Conservation (phyloP, 257 asterid genomes). For the Schizonepeta tenuifolia region DNA sequence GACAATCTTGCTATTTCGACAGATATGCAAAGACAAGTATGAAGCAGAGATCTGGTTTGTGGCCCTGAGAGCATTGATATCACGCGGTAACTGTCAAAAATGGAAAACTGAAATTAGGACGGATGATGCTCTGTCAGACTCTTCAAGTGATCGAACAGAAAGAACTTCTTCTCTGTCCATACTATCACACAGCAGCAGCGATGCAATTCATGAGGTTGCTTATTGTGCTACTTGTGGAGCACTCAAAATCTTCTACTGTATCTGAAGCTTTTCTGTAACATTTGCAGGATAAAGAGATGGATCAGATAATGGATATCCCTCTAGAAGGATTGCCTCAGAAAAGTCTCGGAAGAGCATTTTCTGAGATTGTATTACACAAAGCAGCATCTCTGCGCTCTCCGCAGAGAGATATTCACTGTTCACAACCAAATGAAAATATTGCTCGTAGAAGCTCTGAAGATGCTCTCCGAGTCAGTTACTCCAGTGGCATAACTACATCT, state of each 20-base stretch:
- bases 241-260: constrained; percentile 13
- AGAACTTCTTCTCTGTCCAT: constrained; percentile 48
- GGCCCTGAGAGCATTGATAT: constrained; percentile 60
- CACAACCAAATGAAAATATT: constrained; percentile 42
- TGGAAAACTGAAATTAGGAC: constrained; percentile 51
- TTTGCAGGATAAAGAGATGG: constrained; percentile 48
- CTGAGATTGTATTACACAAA: constrained; percentile 51
- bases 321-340: constrained; percentile 50
- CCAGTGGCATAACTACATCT: constrained; percentile 60
- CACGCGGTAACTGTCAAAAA: constrained; percentile 48
- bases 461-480: constrained; percentile 50
- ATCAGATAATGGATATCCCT: constrained; percentile 36
- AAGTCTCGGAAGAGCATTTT: constrained; percentile 62
- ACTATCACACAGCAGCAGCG: constrained; percentile 46
- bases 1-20: constrained; percentile 35
- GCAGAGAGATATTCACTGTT: constrained; percentile 40
- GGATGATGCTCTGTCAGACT: constrained; percentile 47
- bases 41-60: constrained; percentile 80
- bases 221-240: constrained; percentile 29
- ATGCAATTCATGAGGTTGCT: constrained; percentile 56
- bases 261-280: constrained; percentile 30
- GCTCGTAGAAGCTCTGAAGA: constrained; percentile 52
- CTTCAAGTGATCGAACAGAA: constrained; percentile 51
- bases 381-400: constrained; percentile 45
- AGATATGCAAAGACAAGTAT: constrained; percentile 84